Evolutionary conservation across 2,329 filamentous ascomycete species (phyloP), one percentile per base, ranked within the genome.

Genomic region (Cordyceps farinosa): DNA sequence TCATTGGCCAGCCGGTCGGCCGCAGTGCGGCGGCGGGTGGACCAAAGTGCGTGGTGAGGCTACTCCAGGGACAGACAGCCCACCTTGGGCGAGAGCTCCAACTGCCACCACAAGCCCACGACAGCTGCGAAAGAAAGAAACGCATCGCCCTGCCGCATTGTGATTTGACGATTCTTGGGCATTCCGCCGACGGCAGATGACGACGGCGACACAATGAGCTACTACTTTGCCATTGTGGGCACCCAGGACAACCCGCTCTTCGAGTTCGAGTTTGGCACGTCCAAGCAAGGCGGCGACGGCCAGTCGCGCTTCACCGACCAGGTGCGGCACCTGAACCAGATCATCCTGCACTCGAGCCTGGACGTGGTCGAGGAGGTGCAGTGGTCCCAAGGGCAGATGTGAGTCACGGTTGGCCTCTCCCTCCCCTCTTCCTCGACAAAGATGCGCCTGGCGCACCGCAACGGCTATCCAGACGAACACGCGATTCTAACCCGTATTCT

Each of bases 191-290:
- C 32, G 1, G 32, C 59, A 47, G 32, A 58, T 62, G 22, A 62
- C 8, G 44, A 34, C 44, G 36, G 40, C 32, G 57, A 56, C 38
- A 54, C 69, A 67, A 98, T 98, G 95, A 97, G 93, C 65, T 99
- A 98, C 84, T 97, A 97, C 82, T 98, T 99, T 79, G 91, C 91
- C 73, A 97, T 99, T 70, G 87, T 99, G 76, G 95, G 93, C 73
- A 96, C 92, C 29, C 91, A 92, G 71, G 95, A 99, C 81, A 96
- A 94, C 74, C 94, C 95, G 40, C 86, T 99, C 69, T 99, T 98
- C 80, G 94, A 96, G 79, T 87, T 96, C 77, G 93, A 97, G 74
- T 99, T 99, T 75, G 95, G 95, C 71, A 97, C 94, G 45, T 96
- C 92, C 47, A 97, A 97, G 77, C 90, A 92, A 70, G 93, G 94